Evolutionary conservation across 441 rosid genomes (phyloP).

Genomic region (Populus tomentosa): DNA sequence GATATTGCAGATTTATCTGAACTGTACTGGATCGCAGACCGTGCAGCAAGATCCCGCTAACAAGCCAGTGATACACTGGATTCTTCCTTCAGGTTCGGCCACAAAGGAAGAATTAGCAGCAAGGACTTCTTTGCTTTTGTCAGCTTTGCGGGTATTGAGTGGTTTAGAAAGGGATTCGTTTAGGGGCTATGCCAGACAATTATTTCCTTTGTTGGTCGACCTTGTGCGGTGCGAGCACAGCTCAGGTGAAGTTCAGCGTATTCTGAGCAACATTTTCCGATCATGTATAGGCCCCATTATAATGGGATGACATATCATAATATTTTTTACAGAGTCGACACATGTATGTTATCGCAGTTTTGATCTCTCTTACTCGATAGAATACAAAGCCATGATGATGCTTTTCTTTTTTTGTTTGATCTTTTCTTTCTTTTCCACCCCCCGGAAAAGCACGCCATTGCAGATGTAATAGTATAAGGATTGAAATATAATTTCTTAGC

Average conservation of each 20-base stretch:
- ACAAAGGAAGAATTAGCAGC: slow-evolving; percentile 82
- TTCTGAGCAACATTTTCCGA: slow-evolving; percentile 58
- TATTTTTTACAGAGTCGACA: not conserved
- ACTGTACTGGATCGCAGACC: slow-evolving; percentile 33
- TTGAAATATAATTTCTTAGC: no score
- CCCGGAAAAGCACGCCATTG: no score
- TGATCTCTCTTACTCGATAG: not conserved
- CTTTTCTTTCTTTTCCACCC: no score
- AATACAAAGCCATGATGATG: no score
- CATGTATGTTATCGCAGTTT: slow-evolving; percentile 22
- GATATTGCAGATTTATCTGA: slow-evolving; percentile 60
- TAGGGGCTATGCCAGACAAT: slow-evolving; percentile 41
- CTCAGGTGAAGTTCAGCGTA: slow-evolving; percentile 68
- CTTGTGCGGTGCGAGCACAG: slow-evolving; percentile 84
- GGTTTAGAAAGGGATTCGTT: slow-evolving; percentile 54
- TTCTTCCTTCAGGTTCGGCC: slow-evolving; percentile 65
- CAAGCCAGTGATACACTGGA: slow-evolving; percentile 44
- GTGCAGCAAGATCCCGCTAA: slow-evolving; percentile 7
- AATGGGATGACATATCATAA: slow-evolving; percentile 29
- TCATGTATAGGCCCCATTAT: slow-evolving; percentile 73
- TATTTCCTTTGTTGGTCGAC: slow-evolving; percentile 79
- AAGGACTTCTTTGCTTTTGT: slow-evolving; percentile 62
- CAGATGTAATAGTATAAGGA: no score
- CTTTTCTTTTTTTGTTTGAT: no score
- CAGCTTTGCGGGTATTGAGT: slow-evolving; percentile 54